These are phyloP conservation scores for Penicillium subrubescens DNA, from an alignment of 495 filamentous ascomycete species.

Conservation along the genomic window DNA sequence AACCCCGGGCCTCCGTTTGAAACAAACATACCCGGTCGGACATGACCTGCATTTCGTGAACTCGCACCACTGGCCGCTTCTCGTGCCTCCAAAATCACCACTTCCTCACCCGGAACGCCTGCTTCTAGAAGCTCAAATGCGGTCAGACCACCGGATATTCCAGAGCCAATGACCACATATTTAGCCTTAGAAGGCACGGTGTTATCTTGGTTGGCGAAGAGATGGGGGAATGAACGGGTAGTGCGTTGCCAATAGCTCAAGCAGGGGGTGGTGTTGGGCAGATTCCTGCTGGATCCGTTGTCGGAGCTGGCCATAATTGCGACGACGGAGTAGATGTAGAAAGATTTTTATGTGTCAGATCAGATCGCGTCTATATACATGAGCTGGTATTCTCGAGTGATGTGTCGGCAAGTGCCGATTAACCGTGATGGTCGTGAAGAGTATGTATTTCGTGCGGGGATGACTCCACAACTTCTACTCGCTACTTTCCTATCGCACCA, in stretches of 20 bases:
- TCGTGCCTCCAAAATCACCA: constrained; percentile 36
- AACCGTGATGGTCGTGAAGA: background rate
- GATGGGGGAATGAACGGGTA: constrained; percentile 29
- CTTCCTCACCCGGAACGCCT: constrained; percentile 25
- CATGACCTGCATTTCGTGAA: constrained; percentile 37
- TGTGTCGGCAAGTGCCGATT: background rate
- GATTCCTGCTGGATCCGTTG: constrained; percentile 22
- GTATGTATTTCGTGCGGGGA: background rate
- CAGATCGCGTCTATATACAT: background rate
- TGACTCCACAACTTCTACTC: background rate
- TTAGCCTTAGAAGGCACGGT: constrained; percentile 15
- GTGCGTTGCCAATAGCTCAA: constrained; percentile 40
- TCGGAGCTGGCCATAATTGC: background rate
- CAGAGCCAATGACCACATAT: constrained; percentile 35
- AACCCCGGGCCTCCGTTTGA: background rate
- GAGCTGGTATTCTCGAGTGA: too few relatives aligned
- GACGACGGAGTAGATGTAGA: background rate
- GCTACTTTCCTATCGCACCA: background rate
- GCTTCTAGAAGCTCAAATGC: constrained; percentile 30
- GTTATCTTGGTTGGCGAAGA: constrained; percentile 21
- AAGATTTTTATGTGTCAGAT: background rate
- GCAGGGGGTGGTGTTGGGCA: constrained; percentile 27
- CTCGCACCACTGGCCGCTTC: constrained; percentile 36
- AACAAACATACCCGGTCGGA: constrained; percentile 30
- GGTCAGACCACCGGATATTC: constrained; percentile 30